Evolutionary conservation across 148 eudicot genomes (phyloP), one percentile per base, ranked within the genome.

Genomic region (Vaccinium myrtillus): DNA sequence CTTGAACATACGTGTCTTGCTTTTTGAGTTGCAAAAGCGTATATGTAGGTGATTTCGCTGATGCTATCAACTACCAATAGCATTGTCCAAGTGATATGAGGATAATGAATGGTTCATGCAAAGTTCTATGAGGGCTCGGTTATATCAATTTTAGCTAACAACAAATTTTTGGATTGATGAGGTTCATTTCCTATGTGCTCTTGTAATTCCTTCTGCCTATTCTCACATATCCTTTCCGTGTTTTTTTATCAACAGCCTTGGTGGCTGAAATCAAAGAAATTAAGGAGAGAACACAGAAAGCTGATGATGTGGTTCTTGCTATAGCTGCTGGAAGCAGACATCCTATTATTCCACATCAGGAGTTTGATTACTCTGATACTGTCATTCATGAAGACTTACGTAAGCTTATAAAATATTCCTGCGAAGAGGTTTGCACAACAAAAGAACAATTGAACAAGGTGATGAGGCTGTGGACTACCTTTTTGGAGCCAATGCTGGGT

Each of bases 381-480:
- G 93, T 89, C 81, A 88, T 94, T 84, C 98, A 93, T 83, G 96
- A 95, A 84, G 99, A 95, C 87, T 78, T 94, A 86, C 93, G 86
- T 82, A 94, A 93, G 83, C 87, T 97, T 87, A 90, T 97, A 74
- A 90, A 93, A 65, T 95, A 91, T 89, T 96, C 99, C 15, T 93
- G 95, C 82, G 98, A 95, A 86, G 98, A 95, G 90, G 82, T 97
- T 50, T 91, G 93, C 87, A 85, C 96, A 25, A 90, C 95, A 63
- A 94, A 97, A 90, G 99, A 95, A 82, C 98, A 97, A 78, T 83
- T 90, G 36, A 94, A 89, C 87, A 95, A 93, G 90, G 96, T 93
- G 43, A 90, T 92, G 91, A 93, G 89, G 88, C 94, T 97, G 51
- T 97, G 98, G 98, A 92, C 92, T 67, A 82, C 91, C 39, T 97